Base-by-base conservation (phyloP, 208 protist genomes). In the Spongospora subterranea region DNA sequence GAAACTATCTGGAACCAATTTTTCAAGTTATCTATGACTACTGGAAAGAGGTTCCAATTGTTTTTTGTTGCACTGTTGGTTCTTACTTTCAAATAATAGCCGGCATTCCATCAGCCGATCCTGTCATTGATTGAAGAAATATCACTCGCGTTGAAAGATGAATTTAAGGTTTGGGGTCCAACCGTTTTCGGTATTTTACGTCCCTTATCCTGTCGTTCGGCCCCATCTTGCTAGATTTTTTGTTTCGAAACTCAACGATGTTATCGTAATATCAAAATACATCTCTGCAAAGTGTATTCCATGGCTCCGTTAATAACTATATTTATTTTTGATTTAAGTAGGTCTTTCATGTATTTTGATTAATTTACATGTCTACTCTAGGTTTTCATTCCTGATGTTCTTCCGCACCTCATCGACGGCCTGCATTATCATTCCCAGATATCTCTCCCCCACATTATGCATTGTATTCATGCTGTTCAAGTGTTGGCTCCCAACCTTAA, bases 81-180 rank as follows among this genome's bases (percentile, higher is more conserved):
- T 41, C 40, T 39, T 38, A 38, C 66, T 43, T 0, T 50, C 29
- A n/a, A n/a, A n/a, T 66, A 88, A 11, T 92, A 90, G 65, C 24
- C 71, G 45, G 13, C 6, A 1, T n/a, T 89, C 11, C 88, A 38
- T 40, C n/a, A 11, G 13, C 77, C 94, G 94, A 96, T 96, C 53
- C 92, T 98, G 1, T 90, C 93, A 13, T 92, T 98, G 0, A 94
- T 97, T 29, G 96, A 97, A 89, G 93, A 96, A 82, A 95, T 98
- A n/a, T 93, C 93, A 32, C 1, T 89, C 0, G 96, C 96, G 38
- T 77, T 98, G 0, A 94, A 93, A 76, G 95, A 96, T 76, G 96
- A 98, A 77, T 97, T 98, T 89, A 97, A 97, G 91, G 90, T 94
- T 0, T 96, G 50, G 24, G 6, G 13, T 29, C 6, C 24, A 24